Evolutionary conservation across 495 filamentous ascomycete species (phyloP).

Genomic region (Xylaria grammica): DNA sequence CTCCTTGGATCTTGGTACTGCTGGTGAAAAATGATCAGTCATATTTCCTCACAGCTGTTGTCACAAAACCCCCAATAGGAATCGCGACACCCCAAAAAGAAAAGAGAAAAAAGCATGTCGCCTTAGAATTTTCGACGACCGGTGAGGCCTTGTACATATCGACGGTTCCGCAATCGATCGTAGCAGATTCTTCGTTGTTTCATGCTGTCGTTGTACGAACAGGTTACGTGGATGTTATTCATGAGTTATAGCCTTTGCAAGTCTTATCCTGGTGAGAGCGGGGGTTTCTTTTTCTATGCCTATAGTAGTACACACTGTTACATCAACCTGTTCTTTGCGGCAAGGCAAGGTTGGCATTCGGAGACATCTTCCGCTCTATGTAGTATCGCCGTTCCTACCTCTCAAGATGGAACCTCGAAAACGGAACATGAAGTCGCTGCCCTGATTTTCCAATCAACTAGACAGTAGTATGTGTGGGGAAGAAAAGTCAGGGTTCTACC

Average conservation of each 20-base stretch:
- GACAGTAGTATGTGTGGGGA: slow-evolving; percentile 1
- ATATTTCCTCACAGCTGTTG: background rate
- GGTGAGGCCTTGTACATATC: background rate
- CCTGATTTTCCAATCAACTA: background rate
- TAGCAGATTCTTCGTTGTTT: background rate
- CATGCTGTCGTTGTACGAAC: background rate
- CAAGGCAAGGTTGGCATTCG: background rate
- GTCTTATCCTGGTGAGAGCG: background rate
- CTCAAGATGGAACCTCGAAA: background rate
- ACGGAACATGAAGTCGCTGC: background rate
- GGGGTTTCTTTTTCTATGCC: slow-evolving; percentile 1
- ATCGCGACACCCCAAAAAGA: background rate
- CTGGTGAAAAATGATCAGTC: background rate
- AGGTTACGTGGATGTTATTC: background rate
- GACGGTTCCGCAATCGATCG: background rate
- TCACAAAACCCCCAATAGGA: background rate
- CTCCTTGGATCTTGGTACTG: background rate
- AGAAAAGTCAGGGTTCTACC: background rate
- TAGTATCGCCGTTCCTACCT: background rate
- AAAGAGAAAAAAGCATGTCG: background rate
- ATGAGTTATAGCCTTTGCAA: background rate
- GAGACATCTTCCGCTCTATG: background rate
- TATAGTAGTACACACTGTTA: background rate
- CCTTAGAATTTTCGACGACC: slow-evolving; percentile 3
- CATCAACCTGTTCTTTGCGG: background rate